These are phyloP conservation scores for Cladosporium sp. DNA, from an alignment of 2,329 filamentous ascomycete species.

Conservation along the genomic window DNA sequence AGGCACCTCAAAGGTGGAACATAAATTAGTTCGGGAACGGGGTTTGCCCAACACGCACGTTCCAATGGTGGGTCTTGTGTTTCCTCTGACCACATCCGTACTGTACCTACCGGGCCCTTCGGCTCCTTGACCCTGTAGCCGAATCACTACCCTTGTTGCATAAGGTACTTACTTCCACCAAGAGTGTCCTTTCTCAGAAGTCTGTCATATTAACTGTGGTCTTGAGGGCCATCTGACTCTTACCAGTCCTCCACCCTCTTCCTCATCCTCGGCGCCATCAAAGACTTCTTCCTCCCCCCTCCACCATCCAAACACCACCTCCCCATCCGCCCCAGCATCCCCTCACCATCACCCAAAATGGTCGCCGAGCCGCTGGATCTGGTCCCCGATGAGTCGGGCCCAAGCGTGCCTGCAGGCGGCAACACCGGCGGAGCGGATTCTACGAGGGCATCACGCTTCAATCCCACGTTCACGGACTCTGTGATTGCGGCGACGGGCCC, in stretches of 20 bases:
- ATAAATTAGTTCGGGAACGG: not conserved
- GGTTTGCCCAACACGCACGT: not conserved
- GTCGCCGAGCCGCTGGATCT: slow-evolving; percentile 7
- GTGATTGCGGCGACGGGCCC: slow-evolving; percentile 41
- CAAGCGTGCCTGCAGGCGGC: not conserved
- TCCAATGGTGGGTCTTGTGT: slow-evolving; percentile 18
- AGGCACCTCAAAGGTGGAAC: not conserved
- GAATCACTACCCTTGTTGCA: not conserved
- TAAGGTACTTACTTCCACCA: not conserved
- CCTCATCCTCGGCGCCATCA: slow-evolving; percentile 14
- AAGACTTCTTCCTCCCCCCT: slow-evolving; percentile 19
- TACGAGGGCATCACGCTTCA: slow-evolving; percentile 20
- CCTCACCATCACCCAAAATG: not conserved
- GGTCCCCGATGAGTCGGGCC: slow-evolving; percentile 11
- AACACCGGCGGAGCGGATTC: not conserved
- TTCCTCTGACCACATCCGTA: slow-evolving; percentile 12
- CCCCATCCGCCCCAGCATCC: not conserved
- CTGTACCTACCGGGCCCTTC: not conserved
- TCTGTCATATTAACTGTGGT: not conserved
- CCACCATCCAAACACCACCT: not conserved
- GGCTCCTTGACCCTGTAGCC: not conserved
- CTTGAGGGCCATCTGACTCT: not conserved
- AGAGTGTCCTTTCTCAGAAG: not conserved
- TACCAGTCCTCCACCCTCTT: slow-evolving; percentile 17
- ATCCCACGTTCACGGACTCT: slow-evolving; percentile 38